Base-by-base conservation (phyloP, 371 early-diverging fungal species). In the Entomophthora muscae region DNA sequence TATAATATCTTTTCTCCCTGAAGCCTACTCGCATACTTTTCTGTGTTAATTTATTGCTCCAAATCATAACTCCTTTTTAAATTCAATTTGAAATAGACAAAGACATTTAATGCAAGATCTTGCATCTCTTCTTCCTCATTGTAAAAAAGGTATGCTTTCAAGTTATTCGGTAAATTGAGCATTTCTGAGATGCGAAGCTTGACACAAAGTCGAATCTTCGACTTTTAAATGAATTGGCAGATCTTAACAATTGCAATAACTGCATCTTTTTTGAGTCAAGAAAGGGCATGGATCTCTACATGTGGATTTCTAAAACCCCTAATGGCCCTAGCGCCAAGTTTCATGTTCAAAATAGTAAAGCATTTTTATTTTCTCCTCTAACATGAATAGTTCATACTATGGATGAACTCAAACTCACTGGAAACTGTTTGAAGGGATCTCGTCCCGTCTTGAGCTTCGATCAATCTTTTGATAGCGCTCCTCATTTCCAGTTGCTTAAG, bases 321-420 rank as follows among this genome's bases (percentile, higher is more conserved):
- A 90, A 90, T 61, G 97, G 98, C 3, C 98, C 98, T 27, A 87
- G 88, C 63, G 86, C 87, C 59, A 94, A 93, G 75, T 94, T 98
- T 72, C 88, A 87, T 57, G 91, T 95, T 66, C 90, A 90, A 71
- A 93, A 93, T 71, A 82, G 88, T 87, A 78, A 68, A 73, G 69
- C 22, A 17, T 28, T 52, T 62, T 29, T 17, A 53, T 26, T 42
- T 24, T 53, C 17, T 30, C 29, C 24, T 64, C 7, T 32, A 22
- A 56, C 51, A 12, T 27, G n/a, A 27, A 17, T 66, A 86, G 86
- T 98, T 60, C 98, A 98, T 71, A 98, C 98, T 21, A 91, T 96
- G 93, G 93, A 95, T 68, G 98, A 98, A 72, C 80, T 98, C 52
- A 87, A 90, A 68, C 85, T 96, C 88, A 93, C 91, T 0, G 98